Conservation (phyloP, 768 basidiomycete genomes). For the Pulveroboletus sp. region DNA sequence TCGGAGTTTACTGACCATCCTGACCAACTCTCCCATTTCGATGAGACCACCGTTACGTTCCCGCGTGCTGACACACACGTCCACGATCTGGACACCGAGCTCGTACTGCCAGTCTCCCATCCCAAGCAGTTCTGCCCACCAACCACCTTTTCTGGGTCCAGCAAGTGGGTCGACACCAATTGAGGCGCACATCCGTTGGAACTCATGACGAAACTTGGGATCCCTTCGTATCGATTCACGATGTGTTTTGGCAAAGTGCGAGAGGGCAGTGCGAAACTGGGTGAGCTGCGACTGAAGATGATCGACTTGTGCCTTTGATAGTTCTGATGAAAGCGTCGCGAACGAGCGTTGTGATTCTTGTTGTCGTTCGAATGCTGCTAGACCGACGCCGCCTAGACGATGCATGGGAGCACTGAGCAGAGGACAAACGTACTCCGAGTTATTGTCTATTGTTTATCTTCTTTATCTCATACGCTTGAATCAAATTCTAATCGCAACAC, state of each 20-base stretch:
- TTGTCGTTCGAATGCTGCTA: constrained; percentile 88
- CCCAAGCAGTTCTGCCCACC: constrained; percentile 88
- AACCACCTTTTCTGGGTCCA: constrained; percentile 78
- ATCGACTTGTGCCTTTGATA: constrained; percentile 73
- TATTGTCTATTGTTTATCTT: too few species aligned
- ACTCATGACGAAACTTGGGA: constrained; percentile 84
- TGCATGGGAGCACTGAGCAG: too few species aligned
- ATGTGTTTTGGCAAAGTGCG: constrained; percentile 77
- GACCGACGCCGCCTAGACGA: constrained; percentile 73
- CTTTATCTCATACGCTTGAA: too few species aligned
- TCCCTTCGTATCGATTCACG: constrained; percentile 79
- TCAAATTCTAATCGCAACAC: too few species aligned
- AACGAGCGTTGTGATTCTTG: constrained; percentile 78
- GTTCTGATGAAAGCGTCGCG: constrained; percentile 70
- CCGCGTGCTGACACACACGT: constrained; percentile 82
- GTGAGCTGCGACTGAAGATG: constrained; percentile 76
- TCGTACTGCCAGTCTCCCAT: constrained; percentile 95
- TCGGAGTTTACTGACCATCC: constrained; percentile 72
- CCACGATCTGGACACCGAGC: constrained; percentile 92
- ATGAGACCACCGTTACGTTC: constrained; percentile 92
- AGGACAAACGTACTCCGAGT: too few species aligned
- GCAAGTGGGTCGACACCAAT: constrained; percentile 95
- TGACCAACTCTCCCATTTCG: constrained; percentile 78
- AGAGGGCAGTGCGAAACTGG: constrained; percentile 77
- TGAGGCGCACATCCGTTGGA: constrained; percentile 92